Base-by-base conservation (phyloP, 306 rosid species). In the Casuarina cunninghamiana region DNA sequence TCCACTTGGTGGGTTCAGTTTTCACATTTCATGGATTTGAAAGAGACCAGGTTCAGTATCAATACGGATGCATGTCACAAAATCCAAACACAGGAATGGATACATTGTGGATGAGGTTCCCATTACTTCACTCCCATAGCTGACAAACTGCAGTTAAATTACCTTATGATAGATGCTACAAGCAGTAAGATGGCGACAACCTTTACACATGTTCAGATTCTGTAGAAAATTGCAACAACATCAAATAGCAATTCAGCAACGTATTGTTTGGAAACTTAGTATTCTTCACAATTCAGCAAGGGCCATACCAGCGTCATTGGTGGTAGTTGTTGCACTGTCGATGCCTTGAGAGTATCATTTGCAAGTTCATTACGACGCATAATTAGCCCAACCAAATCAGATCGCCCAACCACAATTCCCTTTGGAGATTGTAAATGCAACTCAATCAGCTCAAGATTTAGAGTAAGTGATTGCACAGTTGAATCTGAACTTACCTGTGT, bases 311-410 rank as follows among this genome's bases (percentile, higher is more conserved):
- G 86, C 77, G 86, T 79, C 97, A 94, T 90, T 67, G 95, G 91
- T 70, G 98, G 97, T 43, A 94, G 84, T 78, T 84, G 85, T 81
- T 92, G 98, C 74, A 69, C 81, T 57, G 75, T 86, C 62, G 91
- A 88, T 81, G 97, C 97, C 87, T 87, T 89, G 61, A 90, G 87
- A 74, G 90, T 81, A 80, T 92, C 90, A 81, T 83, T 90, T 81
- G 98, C 95, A 79, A 94, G 95, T 81, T 94, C 95, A 83, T 94
- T 94, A 6, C 97, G 95, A 21, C 87, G 88, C 94, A 94, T 92
- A 80, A 94, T 83, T 62, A 94, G 78, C 78, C 98, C 98, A 81
- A 91, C 87, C 81, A 92, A 74, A 84, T 94, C 97, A 79, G 98
- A 78, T 87, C 98, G 87, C 88, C 79, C 90, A 84, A 86, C 97